Conservation (phyloP, 2,329 filamentous ascomycete genomes). For the Byssothecium circinans region DNA sequence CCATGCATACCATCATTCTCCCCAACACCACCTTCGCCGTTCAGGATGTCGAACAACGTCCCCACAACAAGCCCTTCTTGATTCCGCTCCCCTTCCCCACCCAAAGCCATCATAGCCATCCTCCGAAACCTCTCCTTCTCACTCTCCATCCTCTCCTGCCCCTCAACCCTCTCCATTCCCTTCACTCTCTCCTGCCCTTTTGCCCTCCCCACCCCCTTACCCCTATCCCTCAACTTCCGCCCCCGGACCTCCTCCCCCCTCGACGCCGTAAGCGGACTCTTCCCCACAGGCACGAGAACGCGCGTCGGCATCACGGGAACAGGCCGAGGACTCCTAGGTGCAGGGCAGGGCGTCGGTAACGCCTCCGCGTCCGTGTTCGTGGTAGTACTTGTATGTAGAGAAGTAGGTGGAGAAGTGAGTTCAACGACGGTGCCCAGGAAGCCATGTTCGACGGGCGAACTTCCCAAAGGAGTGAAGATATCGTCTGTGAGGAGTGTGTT, state of each 20-base stretch:
- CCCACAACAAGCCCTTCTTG: background rate
- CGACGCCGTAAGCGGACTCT: conserved; percentile 24
- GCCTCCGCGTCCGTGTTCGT: too few species aligned
- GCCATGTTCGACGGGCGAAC: conserved; percentile 19
- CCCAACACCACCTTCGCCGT: background rate
- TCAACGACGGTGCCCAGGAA: conserved; percentile 14
- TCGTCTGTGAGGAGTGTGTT: conserved; percentile 27
- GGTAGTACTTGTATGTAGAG: too few species aligned
- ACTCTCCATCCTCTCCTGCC: conserved; percentile 4
- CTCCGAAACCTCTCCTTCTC: too few species aligned
- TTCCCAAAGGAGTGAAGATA: conserved; percentile 28
- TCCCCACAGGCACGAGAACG: conserved; percentile 22
- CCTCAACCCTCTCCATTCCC: conserved; percentile 17
- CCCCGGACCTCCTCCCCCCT: conserved; percentile 27
- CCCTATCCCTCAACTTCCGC: conserved; percentile 29
- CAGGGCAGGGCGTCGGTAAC: too few species aligned
- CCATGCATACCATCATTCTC: background rate
- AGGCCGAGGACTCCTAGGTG: conserved; percentile 19
- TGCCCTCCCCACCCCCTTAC: conserved; percentile 19
- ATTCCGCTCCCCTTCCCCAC: conserved; percentile 11
- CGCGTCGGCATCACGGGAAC: conserved; percentile 16
- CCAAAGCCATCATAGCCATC: conserved; percentile 10
- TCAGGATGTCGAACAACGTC: too few species aligned
- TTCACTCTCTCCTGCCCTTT: conserved; percentile 7
- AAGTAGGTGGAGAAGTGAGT: conserved; percentile 16